Evolutionary conservation across 2,329 filamentous ascomycete species (phyloP).

Genomic region (Hypomyces rosellus): DNA sequence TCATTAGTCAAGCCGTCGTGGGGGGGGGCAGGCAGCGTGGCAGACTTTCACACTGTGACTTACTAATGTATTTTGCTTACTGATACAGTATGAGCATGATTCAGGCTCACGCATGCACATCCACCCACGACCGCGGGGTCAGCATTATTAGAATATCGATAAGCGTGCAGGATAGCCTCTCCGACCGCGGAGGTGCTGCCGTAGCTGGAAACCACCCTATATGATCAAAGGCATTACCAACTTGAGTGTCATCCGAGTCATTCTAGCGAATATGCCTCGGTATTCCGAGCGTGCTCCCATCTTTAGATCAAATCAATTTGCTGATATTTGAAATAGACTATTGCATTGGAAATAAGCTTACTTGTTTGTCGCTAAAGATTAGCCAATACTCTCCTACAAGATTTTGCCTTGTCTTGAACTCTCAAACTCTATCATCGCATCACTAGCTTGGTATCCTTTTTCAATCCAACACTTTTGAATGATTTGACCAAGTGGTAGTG

Average conservation of each 20-base stretch:
- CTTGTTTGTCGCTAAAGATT: no score
- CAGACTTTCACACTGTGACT: slow-evolving; percentile 1
- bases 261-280: not conserved
- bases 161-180: slow-evolving; percentile 1
- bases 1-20: slow-evolving; percentile 6
- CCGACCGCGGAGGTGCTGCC: slow-evolving; percentile 10
- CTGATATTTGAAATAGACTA: no score
- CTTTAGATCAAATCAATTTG: no score
- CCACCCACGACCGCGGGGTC: slow-evolving; percentile 1
- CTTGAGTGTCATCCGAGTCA: slow-evolving; percentile 4
- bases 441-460: not conserved
- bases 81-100: slow-evolving; percentile 1
- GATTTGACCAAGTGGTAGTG: not conserved
- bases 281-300: not conserved
- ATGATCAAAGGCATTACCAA: slow-evolving; percentile 7
- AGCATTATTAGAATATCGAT: slow-evolving; percentile 7
- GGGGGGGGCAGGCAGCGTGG: not conserved
- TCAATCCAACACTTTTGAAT: not conserved
- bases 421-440: not conserved
- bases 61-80: no score
- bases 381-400: no score
- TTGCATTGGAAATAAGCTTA: no score
- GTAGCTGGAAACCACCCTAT: not conserved
- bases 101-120: not conserved
- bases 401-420: no score